These are phyloP conservation scores for Rhodotorula babjevae DNA, from an alignment of 768 basidiomycete genomes.

Conservation along the genomic window DNA sequence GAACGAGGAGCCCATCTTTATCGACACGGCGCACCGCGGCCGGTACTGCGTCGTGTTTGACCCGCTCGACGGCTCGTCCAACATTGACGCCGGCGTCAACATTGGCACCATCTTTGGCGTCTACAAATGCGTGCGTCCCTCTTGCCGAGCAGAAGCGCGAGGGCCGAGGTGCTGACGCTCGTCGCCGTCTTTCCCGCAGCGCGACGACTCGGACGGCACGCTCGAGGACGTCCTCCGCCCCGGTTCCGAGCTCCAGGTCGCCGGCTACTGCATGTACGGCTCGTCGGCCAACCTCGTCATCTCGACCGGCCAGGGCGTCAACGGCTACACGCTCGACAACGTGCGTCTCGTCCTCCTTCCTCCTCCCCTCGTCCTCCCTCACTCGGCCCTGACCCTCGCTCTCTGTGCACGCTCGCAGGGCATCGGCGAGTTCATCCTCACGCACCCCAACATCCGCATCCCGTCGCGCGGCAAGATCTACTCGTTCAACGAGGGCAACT, in stretches of 20 bases:
- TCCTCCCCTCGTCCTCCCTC: neutral
- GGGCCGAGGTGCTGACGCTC: neutral
- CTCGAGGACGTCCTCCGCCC: slow-evolving; percentile 85
- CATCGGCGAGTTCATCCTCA: slow-evolving; percentile 96
- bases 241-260: slow-evolving; percentile 60
- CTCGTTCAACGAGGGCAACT: slow-evolving; percentile 98
- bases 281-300: slow-evolving; percentile 95
- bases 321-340: slow-evolving; percentile 95
- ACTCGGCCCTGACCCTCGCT: too few relatives aligned
- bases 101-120: slow-evolving; percentile 97
- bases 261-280: slow-evolving; percentile 59
- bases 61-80: slow-evolving; percentile 83
- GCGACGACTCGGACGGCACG: slow-evolving; percentile 69
- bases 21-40: slow-evolving; percentile 77
- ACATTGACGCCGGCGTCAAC: slow-evolving; percentile 98
- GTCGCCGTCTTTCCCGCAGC: slow-evolving; percentile 51
- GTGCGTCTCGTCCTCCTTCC: slow-evolving; percentile 37
- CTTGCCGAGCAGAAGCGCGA: neutral
- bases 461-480: slow-evolving; percentile 96
- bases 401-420: slow-evolving; percentile 47
- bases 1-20: slow-evolving; percentile 69
- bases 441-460: slow-evolving; percentile 93
- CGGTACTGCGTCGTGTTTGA: slow-evolving; percentile 98
- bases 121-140: slow-evolving; percentile 65
- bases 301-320: slow-evolving; percentile 89